Evolutionary conservation across 2,329 filamentous ascomycete species (phyloP).

Genomic region (Talaromyces sp.): DNA sequence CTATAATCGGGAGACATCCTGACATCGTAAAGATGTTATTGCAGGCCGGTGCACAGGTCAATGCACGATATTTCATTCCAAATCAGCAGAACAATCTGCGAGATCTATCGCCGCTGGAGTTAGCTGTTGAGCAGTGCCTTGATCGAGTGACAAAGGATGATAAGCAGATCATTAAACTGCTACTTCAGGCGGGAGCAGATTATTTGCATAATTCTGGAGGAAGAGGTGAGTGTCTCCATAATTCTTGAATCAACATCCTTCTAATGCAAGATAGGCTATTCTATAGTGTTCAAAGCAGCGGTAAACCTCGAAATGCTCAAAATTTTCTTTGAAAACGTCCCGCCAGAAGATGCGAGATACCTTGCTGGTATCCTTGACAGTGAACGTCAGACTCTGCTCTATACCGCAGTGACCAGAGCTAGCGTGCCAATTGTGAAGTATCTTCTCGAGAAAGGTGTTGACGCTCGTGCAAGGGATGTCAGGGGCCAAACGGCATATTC

Average conservation of each 20-base stretch:
- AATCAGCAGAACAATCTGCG: background rate
- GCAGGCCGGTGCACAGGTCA: background rate
- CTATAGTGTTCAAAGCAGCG: constrained; percentile 4
- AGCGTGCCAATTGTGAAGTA: background rate
- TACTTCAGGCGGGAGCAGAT: background rate
- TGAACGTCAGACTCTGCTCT: constrained; percentile 3
- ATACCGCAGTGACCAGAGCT: background rate
- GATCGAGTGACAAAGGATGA: background rate
- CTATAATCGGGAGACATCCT: constrained; percentile 1
- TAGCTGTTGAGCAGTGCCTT: background rate
- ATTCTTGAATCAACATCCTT: background rate
- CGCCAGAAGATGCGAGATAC: background rate
- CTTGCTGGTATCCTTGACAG: background rate
- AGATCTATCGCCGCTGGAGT: constrained; percentile 1
- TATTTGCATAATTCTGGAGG: constrained; percentile 7
- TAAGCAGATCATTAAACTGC: background rate
- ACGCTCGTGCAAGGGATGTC: background rate
- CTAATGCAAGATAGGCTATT: background rate
- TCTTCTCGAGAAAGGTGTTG: background rate
- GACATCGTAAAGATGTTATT: background rate
- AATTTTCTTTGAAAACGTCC: background rate
- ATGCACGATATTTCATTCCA: background rate
- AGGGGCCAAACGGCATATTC: background rate
- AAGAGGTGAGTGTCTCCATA: background rate
- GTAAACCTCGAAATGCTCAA: background rate